These are phyloP conservation scores for Corinectria fuckeliana DNA, from an alignment of 2,329 filamentous ascomycete species.

Conservation along the genomic window DNA sequence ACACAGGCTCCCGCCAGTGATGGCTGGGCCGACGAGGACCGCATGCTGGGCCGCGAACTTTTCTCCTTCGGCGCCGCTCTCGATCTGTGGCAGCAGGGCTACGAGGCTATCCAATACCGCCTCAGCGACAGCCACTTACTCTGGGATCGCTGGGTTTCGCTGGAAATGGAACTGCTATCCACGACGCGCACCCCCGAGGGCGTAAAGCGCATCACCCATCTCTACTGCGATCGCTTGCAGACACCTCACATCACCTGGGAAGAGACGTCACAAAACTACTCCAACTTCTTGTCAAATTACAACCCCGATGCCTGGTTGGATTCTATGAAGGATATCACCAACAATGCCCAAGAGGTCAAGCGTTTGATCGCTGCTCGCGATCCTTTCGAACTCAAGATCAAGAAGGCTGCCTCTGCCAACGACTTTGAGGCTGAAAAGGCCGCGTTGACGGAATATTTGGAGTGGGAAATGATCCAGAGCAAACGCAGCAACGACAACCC, in stretches of 20 bases:
- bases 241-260: conserved; percentile 79
- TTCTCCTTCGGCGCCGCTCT: conserved; percentile 73
- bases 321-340: conserved; percentile 73
- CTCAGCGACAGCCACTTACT: conserved; percentile 78
- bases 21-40: conserved; percentile 71
- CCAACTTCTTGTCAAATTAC: conserved; percentile 75
- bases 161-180: conserved; percentile 72
- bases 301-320: conserved; percentile 74
- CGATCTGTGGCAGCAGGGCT: conserved; percentile 74
- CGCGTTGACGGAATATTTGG: conserved; percentile 72
- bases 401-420: conserved; percentile 61
- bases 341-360: conserved; percentile 68
- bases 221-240: conserved; percentile 73
- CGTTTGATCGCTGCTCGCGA: conserved; percentile 68
- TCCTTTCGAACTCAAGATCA: conserved; percentile 70
- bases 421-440: conserved; percentile 62
- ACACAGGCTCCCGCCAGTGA: conserved; percentile 61
- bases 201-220: conserved; percentile 69
- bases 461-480: conserved; percentile 78
- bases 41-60: conserved; percentile 70
- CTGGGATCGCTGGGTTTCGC: conserved; percentile 79
- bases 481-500: conserved; percentile 56
- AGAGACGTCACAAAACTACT: conserved; percentile 76
- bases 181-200: conserved; percentile 60
- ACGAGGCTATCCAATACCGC: conserved; percentile 74